phyloP scores from a whole-genome alignment of 148 eudicot genomes.

The Heliamphora exappendiculata region DNA sequence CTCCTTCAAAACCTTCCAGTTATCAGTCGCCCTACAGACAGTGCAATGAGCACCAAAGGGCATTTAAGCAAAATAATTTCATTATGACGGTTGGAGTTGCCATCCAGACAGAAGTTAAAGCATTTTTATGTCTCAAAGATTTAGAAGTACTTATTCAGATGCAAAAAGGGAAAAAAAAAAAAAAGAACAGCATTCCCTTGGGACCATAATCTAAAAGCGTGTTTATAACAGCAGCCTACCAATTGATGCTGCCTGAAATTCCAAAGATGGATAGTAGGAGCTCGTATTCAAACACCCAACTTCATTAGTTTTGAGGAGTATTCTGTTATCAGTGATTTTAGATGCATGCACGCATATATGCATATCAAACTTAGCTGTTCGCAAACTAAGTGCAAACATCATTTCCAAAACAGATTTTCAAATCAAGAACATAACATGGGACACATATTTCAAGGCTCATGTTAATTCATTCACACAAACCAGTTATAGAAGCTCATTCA shows the following conservation, averaged over 20 bases:
- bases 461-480: too few relatives aligned
- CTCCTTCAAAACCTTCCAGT: slow-evolving; percentile 89
- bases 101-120: neutral
- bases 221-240: neutral
- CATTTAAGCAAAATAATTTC: neutral
- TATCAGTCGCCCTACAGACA: slow-evolving; percentile 29
- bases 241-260: neutral
- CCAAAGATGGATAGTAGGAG: neutral
- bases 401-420: neutral
- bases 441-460: too few relatives aligned
- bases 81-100: neutral
- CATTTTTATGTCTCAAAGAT: neutral
- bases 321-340: neutral
- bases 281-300: neutral
- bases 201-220: neutral
- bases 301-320: neutral
- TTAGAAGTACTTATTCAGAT: neutral
- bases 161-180: too few relatives aligned
- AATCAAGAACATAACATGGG: too few relatives aligned
- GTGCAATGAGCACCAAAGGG: neutral
- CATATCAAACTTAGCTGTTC: too few relatives aligned
- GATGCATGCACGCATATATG: neutral
- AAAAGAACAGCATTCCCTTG: neutral
- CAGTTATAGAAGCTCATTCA: too few relatives aligned
- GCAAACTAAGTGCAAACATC: too few relatives aligned